Evolutionary conservation across 805 yeast species (phyloP).

Genomic region (Metschnikowia reukaufii): DNA sequence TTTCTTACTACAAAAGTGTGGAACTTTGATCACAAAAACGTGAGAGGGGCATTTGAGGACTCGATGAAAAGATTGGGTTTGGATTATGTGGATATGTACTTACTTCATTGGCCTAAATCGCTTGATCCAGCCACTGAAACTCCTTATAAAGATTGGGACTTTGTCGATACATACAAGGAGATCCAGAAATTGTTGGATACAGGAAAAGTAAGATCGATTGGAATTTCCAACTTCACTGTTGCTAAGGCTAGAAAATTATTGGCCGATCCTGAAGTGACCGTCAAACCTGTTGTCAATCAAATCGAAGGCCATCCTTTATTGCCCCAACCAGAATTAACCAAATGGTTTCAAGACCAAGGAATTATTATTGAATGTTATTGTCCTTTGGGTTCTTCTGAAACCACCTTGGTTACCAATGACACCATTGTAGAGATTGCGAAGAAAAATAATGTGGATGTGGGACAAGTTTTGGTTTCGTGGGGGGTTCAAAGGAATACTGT

Average conservation of each 20-base stretch:
- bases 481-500: constrained; percentile 21
- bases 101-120: constrained; percentile 22
- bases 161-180: constrained; percentile 34
- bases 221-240: constrained; percentile 21
- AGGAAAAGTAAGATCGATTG: constrained; percentile 20
- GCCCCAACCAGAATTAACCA: constrained; percentile 19
- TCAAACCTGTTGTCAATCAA: constrained; percentile 23
- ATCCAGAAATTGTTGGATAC: constrained; percentile 31
- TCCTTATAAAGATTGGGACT: constrained; percentile 19
- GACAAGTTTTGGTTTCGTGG: constrained; percentile 22
- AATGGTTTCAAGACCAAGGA: constrained; percentile 15
- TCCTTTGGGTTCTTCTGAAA: constrained; percentile 20
- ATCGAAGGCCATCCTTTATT: constrained; percentile 23
- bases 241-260: constrained; percentile 16
- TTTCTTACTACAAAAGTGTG: constrained; percentile 22
- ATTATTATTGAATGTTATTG: constrained; percentile 20
- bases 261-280: constrained; percentile 20
- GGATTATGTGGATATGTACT: constrained; percentile 21
- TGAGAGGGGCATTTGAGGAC: constrained; percentile 15
- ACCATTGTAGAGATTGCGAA: constrained; percentile 16
- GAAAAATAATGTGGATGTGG: constrained; percentile 19
- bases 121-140: constrained; percentile 13
- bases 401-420: constrained; percentile 18
- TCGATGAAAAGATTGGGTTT: constrained; percentile 19
- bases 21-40: constrained; percentile 16